Conservation (phyloP, 306 rosid genomes). For the Trifolium fragiferum region DNA sequence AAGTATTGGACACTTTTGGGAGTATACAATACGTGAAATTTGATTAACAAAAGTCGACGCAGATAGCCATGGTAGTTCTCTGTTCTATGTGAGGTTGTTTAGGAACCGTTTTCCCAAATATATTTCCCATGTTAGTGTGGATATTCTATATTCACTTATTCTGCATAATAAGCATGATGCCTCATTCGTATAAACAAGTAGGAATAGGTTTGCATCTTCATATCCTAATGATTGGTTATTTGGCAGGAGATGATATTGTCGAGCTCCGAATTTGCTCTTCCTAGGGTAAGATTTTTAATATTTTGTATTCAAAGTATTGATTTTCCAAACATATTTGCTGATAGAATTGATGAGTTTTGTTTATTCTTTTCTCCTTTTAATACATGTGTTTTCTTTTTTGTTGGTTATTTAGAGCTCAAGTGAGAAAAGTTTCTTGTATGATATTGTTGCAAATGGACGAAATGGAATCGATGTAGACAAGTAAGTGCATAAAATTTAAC, state of each 20-base stretch:
- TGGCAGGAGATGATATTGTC: conserved; percentile 93
- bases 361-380: background rate
- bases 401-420: conserved; percentile 59
- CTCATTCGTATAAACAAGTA: conserved; percentile 25
- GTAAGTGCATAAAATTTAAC: conserved; percentile 51
- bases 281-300: conserved; percentile 54
- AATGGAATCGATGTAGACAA: conserved; percentile 99
- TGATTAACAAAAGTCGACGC: background rate
- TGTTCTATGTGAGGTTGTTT: conserved; percentile 29
- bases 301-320: background rate
- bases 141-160: background rate
- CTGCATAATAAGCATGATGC: background rate
- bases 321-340: conserved; percentile 10
- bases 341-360: conserved; percentile 34
- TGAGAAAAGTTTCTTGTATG: conserved; percentile 85
- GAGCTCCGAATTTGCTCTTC: conserved; percentile 70
- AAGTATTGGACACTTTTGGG: background rate
- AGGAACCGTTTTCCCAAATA: conserved; percentile 8
- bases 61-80: conserved; percentile 19
- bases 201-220: conserved; percentile 33
- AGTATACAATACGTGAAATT: background rate
- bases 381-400: conserved; percentile 6
- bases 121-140: background rate
- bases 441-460: conserved; percentile 97
- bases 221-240: conserved; percentile 33